These are phyloP conservation scores for Jatropha multifida DNA, from an alignment of 441 rosid genomes.

Conservation along the genomic window DNA sequence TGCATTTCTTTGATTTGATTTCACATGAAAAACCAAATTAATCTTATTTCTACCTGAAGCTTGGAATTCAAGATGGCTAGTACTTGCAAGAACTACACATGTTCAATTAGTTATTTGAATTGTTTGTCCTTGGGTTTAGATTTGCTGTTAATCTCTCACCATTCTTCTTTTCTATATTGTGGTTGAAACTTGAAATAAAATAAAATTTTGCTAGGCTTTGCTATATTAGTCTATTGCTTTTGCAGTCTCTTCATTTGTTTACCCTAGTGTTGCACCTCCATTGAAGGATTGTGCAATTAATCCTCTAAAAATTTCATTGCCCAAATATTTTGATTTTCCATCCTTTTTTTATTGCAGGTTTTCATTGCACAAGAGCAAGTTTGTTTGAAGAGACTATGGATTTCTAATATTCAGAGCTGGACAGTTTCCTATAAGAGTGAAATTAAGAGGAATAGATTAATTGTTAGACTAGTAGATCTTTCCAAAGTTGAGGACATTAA, in stretches of 20 bases:
- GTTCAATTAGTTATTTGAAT: background rate
- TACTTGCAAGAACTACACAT: background rate
- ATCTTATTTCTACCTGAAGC: background rate
- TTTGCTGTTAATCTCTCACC: background rate
- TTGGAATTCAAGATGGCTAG: background rate
- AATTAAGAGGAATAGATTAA: constrained; percentile 60
- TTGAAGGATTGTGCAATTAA: background rate
- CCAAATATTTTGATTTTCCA: constrained; percentile 17
- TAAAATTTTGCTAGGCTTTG: background rate
- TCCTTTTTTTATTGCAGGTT: constrained; percentile 41
- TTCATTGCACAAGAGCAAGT: constrained; percentile 92
- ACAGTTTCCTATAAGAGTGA: constrained; percentile 66
- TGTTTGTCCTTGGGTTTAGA: background rate
- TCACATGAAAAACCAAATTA: background rate
- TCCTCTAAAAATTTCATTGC: constrained; percentile 1
- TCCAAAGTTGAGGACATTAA: constrained; percentile 44
- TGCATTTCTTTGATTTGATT: background rate
- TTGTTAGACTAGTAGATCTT: constrained; percentile 51
- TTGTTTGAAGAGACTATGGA: constrained; percentile 84
- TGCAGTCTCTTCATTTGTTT: background rate
- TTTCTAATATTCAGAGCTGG: constrained; percentile 62
- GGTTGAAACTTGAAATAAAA: background rate
- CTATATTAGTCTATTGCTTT: background rate
- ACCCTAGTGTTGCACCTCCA: background rate
- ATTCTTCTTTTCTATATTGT: background rate